A percentile compares a stretch with the other conserved stretches of the same genome.
phyloP scores from a whole-genome alignment of 306 rosid genomes.

The Oemleria cerasiformis region DNA sequence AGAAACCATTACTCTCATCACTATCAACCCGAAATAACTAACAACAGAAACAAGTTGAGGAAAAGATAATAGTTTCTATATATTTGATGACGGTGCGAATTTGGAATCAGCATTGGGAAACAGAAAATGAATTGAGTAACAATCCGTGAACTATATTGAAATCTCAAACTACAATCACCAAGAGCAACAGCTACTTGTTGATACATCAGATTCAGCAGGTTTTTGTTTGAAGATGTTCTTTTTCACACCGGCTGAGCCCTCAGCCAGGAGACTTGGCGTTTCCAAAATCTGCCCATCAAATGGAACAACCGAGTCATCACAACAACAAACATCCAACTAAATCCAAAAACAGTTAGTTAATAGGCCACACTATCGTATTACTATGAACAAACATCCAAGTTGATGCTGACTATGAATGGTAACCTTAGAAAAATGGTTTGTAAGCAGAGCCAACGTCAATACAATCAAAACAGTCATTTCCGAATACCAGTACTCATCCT shows the following conservation, averaged over 20 bases:
- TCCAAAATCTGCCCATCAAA: slow-evolving; percentile 59
- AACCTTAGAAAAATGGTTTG: not conserved
- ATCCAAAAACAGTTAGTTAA: not conserved
- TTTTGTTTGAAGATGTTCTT: slow-evolving; percentile 67
- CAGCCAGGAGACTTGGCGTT: slow-evolving; percentile 71
- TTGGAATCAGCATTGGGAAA: not conserved
- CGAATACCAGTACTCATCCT: not conserved
- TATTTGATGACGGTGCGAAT: not conserved
- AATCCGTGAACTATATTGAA: not conserved
- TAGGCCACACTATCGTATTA: not conserved
- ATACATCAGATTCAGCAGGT: slow-evolving; percentile 41
- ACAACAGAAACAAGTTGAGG: too few species aligned
- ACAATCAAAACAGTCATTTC: not conserved
- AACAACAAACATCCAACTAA: slow-evolving; percentile 3
- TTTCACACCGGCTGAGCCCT: slow-evolving; percentile 63
- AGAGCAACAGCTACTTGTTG: slow-evolving; percentile 60
- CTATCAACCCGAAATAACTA: too few species aligned
- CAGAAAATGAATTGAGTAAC: not conserved
- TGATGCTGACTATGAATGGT: not conserved
- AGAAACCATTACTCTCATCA: not conserved
- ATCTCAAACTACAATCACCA: slow-evolving; percentile 29
- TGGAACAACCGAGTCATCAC: slow-evolving; percentile 6
- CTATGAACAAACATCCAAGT: not conserved
- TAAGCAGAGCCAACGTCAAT: not conserved
- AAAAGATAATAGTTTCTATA: not conserved